phyloP scores from a whole-genome alignment of 768 basidiomycete species.

The Pisolithus microcarpus region DNA sequence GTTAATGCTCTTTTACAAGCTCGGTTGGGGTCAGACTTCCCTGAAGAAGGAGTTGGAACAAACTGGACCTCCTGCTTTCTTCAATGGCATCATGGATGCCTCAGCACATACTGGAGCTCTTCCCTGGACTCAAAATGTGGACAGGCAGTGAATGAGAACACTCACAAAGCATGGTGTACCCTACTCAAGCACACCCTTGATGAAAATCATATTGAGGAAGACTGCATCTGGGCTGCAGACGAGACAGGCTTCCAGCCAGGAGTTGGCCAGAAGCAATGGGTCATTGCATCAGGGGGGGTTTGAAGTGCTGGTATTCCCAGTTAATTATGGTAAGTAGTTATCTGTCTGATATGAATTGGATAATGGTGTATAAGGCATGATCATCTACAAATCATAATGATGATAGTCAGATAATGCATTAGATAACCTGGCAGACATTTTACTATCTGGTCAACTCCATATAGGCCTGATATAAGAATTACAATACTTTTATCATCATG shows the following conservation, averaged over 20 bases:
- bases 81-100: slow-evolving; percentile 18
- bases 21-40: slow-evolving; percentile 23
- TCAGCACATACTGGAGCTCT: slow-evolving; percentile 26
- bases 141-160: slow-evolving; percentile 30
- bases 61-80: slow-evolving; percentile 30
- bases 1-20: slow-evolving; percentile 26
- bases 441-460: no score
- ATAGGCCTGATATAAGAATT: no score
- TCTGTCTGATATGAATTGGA: no score
- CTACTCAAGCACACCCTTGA: slow-evolving; percentile 23
- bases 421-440: no score
- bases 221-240: background rate
- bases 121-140: slow-evolving; percentile 31
- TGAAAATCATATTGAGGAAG: slow-evolving; percentile 1
- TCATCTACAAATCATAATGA: no score
- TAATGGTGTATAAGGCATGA: no score
- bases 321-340: no score
- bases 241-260: slow-evolving; percentile 8
- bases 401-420: no score
- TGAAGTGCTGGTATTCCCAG: no score
- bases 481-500: no score
- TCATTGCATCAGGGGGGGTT: no score
- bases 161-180: slow-evolving; percentile 27
- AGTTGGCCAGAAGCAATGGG: slow-evolving; percentile 2
- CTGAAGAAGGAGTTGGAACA: slow-evolving; percentile 26